Evolutionary conservation across 73 alveolate species (phyloP).

Genomic region (Paramecium pentaurelia): DNA sequence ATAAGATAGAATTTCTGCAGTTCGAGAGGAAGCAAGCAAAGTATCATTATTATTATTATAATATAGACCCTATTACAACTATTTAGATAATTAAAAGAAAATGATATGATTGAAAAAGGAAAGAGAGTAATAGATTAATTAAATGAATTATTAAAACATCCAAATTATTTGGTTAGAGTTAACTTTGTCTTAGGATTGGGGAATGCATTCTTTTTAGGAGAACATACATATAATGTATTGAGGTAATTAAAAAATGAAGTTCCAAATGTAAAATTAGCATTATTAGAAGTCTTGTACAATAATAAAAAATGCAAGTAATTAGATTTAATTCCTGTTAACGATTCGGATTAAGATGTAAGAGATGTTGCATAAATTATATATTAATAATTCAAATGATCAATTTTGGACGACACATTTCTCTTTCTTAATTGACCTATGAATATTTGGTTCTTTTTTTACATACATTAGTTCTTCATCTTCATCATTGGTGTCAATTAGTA

Average conservation of each 20-base stretch:
- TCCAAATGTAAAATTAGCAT: slow-evolving; percentile 29
- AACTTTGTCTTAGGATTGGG: background rate
- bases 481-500: background rate
- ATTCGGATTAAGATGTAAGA: background rate
- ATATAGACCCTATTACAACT: background rate
- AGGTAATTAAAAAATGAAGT: background rate
- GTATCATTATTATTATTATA: background rate
- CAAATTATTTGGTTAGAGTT: slow-evolving; percentile 16
- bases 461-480: background rate
- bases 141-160: background rate
- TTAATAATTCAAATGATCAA: background rate
- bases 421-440: background rate
- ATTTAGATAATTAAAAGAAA: background rate
- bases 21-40: background rate
- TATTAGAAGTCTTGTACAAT: background rate
- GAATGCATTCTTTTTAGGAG: background rate
- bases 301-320: background rate
- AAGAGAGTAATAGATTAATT: background rate
- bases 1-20: background rate
- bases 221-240: background rate
- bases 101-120: background rate
- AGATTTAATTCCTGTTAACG: background rate
- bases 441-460: background rate
- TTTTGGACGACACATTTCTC: background rate
- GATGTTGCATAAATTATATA: background rate